Base-by-base conservation (phyloP, 768 basidiomycete species). In the Leucocoprinus sp. region DNA sequence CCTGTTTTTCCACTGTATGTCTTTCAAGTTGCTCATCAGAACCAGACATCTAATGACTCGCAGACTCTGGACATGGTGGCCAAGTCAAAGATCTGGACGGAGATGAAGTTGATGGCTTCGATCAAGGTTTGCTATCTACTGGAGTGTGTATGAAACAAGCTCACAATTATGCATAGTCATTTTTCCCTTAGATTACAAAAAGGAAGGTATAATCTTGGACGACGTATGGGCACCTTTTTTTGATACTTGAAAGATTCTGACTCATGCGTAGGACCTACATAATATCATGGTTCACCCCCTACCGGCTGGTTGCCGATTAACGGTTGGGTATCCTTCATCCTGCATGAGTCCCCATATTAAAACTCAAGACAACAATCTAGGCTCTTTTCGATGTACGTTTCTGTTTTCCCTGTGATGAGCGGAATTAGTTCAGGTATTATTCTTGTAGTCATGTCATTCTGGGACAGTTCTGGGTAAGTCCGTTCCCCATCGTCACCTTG, bases 11-110 rank as follows among this genome's bases (percentile, higher is more conserved):
- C 87, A 89, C 52, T 89, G 80, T 74, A 57, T 44, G 72, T 57
- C 31, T 15, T 7, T 7, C 23, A 42, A 15, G 26, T 33, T 17
- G 8, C 43, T 39, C 26, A 18, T 44, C 22, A 12, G 6, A 9
- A 9, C 28, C 15, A 34, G n/a, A 34, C 40, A 36, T 33, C 27
- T 42, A 23, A 22, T 6, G 11, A 43, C 36, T 5, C 21, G 18
- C 26, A 87, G 85, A 90, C 63, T 95, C 93, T 1, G 95, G 93
- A 0, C 93, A 97, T 55, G 95, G 96, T 15, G 95, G 93, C 8
- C 93, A 93, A 57, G 81, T 83, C 2, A 71, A 69, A 43, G 92
- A 96, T 62, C 50, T 64, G 1, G 74, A 88, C 52, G 88, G 86
- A 3, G 88, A 90, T 53, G 83, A 93, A 62, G 64, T 70, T 0